Evolutionary conservation across 306 rosid genomes (phyloP).

Genomic region (Quercus variabilis): DNA sequence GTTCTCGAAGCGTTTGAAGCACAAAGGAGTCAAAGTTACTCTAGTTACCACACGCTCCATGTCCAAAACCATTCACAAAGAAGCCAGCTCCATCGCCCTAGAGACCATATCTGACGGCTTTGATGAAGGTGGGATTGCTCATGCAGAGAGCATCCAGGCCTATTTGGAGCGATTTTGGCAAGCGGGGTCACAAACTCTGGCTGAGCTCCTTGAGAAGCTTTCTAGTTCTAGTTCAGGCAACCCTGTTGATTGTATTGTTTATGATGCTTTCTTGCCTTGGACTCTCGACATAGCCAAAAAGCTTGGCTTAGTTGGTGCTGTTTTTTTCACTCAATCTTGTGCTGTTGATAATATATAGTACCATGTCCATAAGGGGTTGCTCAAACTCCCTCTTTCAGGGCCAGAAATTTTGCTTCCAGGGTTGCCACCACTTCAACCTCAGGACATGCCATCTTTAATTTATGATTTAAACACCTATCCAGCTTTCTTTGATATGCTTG

Average conservation of each 20-base stretch:
- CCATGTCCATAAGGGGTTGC: constrained; percentile 29
- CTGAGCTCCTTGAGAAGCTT: constrained; percentile 34
- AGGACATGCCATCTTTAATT: constrained; percentile 54
- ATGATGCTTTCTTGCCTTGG: constrained; percentile 53
- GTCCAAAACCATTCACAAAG: constrained; percentile 32
- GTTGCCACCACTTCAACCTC: constrained; percentile 36
- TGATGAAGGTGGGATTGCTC: constrained; percentile 47
- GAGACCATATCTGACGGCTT: constrained; percentile 66
- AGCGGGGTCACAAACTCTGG: constrained; percentile 37
- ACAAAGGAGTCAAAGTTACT: constrained; percentile 36
- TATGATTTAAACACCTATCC: constrained; percentile 33
- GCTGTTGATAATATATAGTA: constrained; percentile 39
- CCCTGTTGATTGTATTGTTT: constrained; percentile 46
- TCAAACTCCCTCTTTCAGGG: constrained; percentile 31
- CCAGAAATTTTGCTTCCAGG: constrained; percentile 31
- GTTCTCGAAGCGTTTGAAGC: constrained; percentile 36
- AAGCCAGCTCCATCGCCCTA: constrained; percentile 20
- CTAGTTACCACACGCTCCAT: constrained; percentile 47
- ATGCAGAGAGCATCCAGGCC: constrained; percentile 23
- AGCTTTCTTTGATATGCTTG: constrained; percentile 35
- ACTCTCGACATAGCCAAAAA: constrained; percentile 51
- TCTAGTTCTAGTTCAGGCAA: constrained; percentile 4
- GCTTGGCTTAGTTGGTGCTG: constrained; percentile 34
- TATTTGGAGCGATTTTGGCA: constrained; percentile 32
- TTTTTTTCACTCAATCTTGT: constrained; percentile 58